These are phyloP conservation scores for Ilex aquifolium DNA, from an alignment of 257 asterid genomes.

Conservation along the genomic window DNA sequence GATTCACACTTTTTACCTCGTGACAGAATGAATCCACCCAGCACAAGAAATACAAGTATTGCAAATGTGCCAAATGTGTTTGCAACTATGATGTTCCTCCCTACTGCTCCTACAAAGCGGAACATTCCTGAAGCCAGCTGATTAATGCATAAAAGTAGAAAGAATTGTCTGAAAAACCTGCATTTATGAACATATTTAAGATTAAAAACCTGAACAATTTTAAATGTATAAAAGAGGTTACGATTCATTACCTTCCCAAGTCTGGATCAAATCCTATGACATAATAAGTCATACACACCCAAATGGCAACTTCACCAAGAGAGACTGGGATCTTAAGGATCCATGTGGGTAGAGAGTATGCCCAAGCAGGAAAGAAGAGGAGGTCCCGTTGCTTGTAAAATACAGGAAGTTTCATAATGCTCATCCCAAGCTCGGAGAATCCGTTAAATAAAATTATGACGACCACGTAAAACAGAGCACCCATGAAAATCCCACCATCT, in stretches of 20 bases:
- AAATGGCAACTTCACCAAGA: slow-evolving; percentile 38
- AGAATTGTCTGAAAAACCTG: slow-evolving; percentile 54
- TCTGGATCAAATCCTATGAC: slow-evolving; percentile 54
- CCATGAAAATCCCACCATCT: slow-evolving; percentile 65
- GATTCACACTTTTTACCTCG: slow-evolving; percentile 36
- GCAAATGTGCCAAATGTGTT: slow-evolving; percentile 59
- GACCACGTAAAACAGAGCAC: slow-evolving; percentile 59
- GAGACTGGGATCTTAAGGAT: slow-evolving; percentile 60
- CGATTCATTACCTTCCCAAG: slow-evolving; percentile 35
- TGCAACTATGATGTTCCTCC: slow-evolving; percentile 57
- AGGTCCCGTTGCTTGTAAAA: slow-evolving; percentile 80
- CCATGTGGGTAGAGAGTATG: slow-evolving; percentile 67
- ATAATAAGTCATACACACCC: slow-evolving; percentile 50
- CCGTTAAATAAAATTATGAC: slow-evolving; percentile 61
- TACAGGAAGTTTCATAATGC: slow-evolving; percentile 70
- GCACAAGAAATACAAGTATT: slow-evolving; percentile 35
- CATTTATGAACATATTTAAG: slow-evolving; percentile 11
- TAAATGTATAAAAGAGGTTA: neutral
- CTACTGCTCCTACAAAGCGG: slow-evolving; percentile 58
- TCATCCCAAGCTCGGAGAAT: slow-evolving; percentile 61
- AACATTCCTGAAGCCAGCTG: slow-evolving; percentile 60
- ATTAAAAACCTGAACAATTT: neutral
- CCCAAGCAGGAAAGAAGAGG: slow-evolving; percentile 74
- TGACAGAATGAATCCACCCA: slow-evolving; percentile 62
- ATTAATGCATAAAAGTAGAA: slow-evolving; percentile 39